These are phyloP conservation scores for Meira miltonrushii DNA, from an alignment of 1,284 basidiomycete species.

Conservation along the genomic window DNA sequence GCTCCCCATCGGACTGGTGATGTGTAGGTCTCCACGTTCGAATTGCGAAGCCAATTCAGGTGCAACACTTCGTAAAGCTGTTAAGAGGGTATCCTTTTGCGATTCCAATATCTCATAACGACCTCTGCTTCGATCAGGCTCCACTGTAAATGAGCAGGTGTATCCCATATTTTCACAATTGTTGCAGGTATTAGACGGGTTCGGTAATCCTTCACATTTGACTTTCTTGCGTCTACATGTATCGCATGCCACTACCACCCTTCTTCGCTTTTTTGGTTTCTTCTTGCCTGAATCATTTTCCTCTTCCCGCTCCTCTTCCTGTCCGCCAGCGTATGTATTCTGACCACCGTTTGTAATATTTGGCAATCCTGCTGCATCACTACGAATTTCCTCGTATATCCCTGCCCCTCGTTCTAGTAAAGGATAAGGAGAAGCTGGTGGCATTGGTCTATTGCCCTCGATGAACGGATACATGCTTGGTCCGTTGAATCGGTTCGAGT, in stretches of 20 bases:
- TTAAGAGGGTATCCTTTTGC: slow-evolving; percentile 38
- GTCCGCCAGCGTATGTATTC: too few relatives aligned
- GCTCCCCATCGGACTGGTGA: slow-evolving; percentile 19
- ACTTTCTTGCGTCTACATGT: slow-evolving; percentile 45
- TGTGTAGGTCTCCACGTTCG: slow-evolving; percentile 34
- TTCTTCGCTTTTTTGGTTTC: slow-evolving; percentile 7
- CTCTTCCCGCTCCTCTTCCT: background rate
- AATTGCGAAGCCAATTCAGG: slow-evolving; percentile 37
- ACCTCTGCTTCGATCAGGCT: slow-evolving; percentile 33
- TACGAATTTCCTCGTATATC: too few relatives aligned
- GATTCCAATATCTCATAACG: slow-evolving; percentile 48
- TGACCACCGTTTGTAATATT: too few relatives aligned
- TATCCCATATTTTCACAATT: slow-evolving; percentile 22
- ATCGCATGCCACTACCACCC: slow-evolving; percentile 43
- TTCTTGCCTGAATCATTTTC: slow-evolving; percentile 1
- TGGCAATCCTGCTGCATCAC: too few relatives aligned
- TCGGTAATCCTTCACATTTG: slow-evolving; percentile 41
- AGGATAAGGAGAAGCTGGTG: too few relatives aligned
- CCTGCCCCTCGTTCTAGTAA: too few relatives aligned
- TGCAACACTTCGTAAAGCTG: slow-evolving; percentile 33
- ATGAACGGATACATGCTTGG: too few relatives aligned
- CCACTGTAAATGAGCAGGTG: slow-evolving; percentile 34
- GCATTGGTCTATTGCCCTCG: too few relatives aligned
- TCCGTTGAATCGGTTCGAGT: too few relatives aligned
- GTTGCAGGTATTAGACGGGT: slow-evolving; percentile 32